A percentile compares a stretch with the other conserved stretches of the same genome.
Conservation (phyloP, 192 early-diverging fungal genomes). For the Gaertneriomyces sp. region DNA sequence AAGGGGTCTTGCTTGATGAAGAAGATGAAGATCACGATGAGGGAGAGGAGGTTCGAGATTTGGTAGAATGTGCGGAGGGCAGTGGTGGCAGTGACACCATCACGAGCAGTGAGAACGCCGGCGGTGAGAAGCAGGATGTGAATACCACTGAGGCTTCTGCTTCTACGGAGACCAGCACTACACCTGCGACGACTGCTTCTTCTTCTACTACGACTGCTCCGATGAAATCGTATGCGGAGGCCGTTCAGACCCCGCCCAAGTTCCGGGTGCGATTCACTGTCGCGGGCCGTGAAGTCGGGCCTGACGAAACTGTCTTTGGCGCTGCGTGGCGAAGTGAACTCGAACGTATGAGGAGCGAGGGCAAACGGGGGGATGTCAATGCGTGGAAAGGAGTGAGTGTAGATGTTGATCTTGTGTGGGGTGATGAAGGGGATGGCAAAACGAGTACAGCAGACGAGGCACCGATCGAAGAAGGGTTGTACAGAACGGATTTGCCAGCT, state of each 20-base stretch:
- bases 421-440: not conserved
- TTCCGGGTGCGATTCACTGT: constrained; percentile 63
- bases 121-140: not conserved
- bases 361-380: constrained; percentile 40
- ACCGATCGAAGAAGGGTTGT: constrained; percentile 18
- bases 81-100: constrained; percentile 15
- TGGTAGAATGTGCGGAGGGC: constrained; percentile 34
- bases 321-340: constrained; percentile 59
- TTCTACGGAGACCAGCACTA: constrained; percentile 1
- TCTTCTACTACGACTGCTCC: not conserved
- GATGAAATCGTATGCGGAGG: constrained; percentile 23
- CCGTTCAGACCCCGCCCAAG: not conserved
- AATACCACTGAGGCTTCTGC: constrained; percentile 2
- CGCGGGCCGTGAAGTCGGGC: constrained; percentile 17
- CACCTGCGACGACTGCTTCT: constrained; percentile 14
- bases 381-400: constrained; percentile 47
- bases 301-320: constrained; percentile 65
- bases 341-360: constrained; percentile 12
- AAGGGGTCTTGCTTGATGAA: constrained; percentile 15
- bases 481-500: constrained; percentile 15
- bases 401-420: not conserved
- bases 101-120: not conserved
- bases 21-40: constrained; percentile 44
- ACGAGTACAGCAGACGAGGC: not conserved
- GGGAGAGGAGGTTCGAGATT: constrained; percentile 36